phyloP scores from a whole-genome alignment of 345 rosid species.

The Eucalyptus pumila region DNA sequence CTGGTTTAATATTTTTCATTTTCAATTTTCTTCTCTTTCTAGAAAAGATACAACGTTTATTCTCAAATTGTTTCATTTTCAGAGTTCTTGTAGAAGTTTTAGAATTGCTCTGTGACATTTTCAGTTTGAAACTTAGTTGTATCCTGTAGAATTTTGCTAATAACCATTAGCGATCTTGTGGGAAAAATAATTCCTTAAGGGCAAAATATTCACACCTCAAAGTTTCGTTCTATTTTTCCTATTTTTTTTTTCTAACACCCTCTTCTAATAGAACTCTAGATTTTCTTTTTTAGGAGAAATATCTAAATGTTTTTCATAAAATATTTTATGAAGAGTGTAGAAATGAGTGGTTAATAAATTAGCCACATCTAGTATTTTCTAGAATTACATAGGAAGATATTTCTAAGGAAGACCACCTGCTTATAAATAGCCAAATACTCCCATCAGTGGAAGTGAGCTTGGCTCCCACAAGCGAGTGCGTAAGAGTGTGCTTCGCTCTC shows the following conservation, averaged over 20 bases:
- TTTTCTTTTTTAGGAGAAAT: neutral
- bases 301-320: rapidly evolving
- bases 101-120: no score
- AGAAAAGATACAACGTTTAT: neutral
- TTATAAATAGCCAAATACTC: neutral
- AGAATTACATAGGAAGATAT: neutral
- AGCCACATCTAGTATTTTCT: neutral
- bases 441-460: neutral
- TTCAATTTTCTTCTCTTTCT: neutral
- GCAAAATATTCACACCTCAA: rapidly evolving
- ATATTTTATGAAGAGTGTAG: neutral
- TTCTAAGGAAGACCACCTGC: neutral
- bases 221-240: rapidly evolving
- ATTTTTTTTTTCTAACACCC: neutral
- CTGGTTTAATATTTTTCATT: neutral
- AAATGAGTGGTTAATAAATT: neutral
- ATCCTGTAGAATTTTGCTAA: no score
- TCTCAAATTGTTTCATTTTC: neutral
- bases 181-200: neutral
- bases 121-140: neutral
- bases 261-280: neutral
- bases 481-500: neutral
- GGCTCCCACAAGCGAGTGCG: neutral
- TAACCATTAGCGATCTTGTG: neutral
- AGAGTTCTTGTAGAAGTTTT: neutral